These are phyloP conservation scores for Oryza glumipatula DNA, from an alignment of 176 grass and related monocot genomes.

Conservation along the genomic window DNA sequence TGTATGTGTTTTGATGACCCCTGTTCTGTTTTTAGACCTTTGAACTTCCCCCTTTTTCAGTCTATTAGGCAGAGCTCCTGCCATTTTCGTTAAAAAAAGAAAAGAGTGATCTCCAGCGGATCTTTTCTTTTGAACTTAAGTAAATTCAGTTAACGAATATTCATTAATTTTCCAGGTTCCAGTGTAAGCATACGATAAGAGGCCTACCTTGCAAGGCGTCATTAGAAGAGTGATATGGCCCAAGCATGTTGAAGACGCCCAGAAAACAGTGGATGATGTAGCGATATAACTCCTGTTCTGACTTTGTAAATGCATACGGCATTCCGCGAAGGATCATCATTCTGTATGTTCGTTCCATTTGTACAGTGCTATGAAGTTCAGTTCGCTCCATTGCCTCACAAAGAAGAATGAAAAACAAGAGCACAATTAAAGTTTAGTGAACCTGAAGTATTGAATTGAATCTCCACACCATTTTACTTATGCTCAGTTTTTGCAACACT, in stretches of 20 bases:
- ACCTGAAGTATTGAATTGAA: too few species aligned
- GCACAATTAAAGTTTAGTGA: background rate
- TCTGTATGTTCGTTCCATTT: background rate
- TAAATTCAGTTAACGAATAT: background rate
- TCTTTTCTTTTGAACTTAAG: background rate
- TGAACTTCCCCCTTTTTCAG: background rate
- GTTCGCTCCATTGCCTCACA: background rate
- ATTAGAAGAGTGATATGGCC: constrained; percentile 56
- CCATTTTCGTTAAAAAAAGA: too few species aligned
- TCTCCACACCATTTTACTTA: too few species aligned
- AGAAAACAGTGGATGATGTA: constrained; percentile 27
- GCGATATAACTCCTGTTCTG: background rate
- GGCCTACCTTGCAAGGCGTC: constrained; percentile 75
- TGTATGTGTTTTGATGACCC: background rate
- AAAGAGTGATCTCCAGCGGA: background rate
- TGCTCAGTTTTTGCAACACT: too few species aligned
- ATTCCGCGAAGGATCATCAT: background rate
- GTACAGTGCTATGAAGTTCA: background rate
- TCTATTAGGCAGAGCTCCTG: background rate
- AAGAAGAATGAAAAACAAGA: background rate
- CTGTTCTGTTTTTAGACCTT: background rate
- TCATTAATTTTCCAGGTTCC: constrained; percentile 65
- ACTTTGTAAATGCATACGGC: background rate
- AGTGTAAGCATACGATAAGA: constrained; percentile 83
- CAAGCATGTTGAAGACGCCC: background rate